A percentile compares a stretch with the other conserved stretches of the same genome.
phyloP scores from a whole-genome alignment of 108 stramenopile species.

The Aurantiochytrium sp. region DNA sequence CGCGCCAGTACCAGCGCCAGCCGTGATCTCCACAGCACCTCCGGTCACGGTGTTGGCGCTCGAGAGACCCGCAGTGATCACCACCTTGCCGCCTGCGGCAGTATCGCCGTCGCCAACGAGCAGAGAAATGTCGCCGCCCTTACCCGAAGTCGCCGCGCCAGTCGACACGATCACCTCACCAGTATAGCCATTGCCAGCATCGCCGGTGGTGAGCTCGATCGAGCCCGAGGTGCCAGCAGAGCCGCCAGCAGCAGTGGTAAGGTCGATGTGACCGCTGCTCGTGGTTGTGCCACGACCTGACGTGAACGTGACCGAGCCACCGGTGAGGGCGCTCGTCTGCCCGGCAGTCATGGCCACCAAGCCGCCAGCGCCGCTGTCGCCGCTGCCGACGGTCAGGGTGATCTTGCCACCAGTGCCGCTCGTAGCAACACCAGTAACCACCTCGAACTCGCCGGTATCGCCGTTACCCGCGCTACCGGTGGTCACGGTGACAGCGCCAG shows the following conservation, averaged over 20 bases:
- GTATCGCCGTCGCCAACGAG: not conserved
- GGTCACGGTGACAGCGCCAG: slow-evolving; percentile 22
- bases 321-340: not conserved
- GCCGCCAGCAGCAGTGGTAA: slow-evolving; percentile 43
- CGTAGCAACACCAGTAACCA: not conserved
- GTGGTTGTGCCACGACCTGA: not conserved
- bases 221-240: slow-evolving; percentile 39
- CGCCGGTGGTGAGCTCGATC: slow-evolving; percentile 43
- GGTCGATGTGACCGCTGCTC: not conserved
- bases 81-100: not conserved
- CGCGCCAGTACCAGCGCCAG: slow-evolving; percentile 34
- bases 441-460: not conserved
- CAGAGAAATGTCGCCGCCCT: not conserved
- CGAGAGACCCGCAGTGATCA: not conserved
- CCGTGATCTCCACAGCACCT: slow-evolving; percentile 37
- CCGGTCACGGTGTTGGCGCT: not conserved
- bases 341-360: not conserved
- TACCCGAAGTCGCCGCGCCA: slow-evolving; percentile 31
- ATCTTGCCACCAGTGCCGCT: not conserved
- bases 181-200: slow-evolving; percentile 33
- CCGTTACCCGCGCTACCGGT: not conserved
- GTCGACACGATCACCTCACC: slow-evolving; percentile 45
- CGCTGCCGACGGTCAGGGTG: not conserved
- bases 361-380: not conserved
- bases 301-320: not conserved